These are phyloP conservation scores for Smallanthus sonchifolius DNA, from an alignment of 129 eudicot genomes.

Conservation along the genomic window DNA sequence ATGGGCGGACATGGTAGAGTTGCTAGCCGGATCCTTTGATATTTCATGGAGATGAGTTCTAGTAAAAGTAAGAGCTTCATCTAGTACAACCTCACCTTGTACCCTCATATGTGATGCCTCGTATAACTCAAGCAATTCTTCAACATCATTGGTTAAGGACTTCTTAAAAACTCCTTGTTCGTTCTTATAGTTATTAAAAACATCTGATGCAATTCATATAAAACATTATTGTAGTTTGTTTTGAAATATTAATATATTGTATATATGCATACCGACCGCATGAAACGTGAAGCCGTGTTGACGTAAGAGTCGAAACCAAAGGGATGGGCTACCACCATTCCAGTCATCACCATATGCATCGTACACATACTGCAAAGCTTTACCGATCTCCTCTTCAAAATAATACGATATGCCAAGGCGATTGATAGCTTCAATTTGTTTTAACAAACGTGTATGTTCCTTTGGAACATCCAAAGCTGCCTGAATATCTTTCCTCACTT, in stretches of 20 bases:
- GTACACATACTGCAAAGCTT: background rate
- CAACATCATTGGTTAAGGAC: background rate
- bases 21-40: no score
- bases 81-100: background rate
- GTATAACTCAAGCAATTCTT: background rate
- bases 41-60: background rate
- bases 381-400: background rate
- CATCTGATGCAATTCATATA: background rate
- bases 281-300: background rate
- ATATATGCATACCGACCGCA: background rate
- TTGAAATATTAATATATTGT: no score
- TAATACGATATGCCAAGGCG: background rate
- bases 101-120: background rate
- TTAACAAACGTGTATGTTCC: background rate
- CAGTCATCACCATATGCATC: background rate
- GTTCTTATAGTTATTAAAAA: background rate
- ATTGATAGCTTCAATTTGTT: background rate
- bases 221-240: no score
- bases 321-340: background rate
- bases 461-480: background rate
- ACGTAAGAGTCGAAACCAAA: no score
- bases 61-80: background rate
- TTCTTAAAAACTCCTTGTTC: background rate
- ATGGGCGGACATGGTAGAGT: background rate
- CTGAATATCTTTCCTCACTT: background rate